Evolutionary conservation across 2,329 filamentous ascomycete species (phyloP).

Genomic region (Colletotrichum sp.): DNA sequence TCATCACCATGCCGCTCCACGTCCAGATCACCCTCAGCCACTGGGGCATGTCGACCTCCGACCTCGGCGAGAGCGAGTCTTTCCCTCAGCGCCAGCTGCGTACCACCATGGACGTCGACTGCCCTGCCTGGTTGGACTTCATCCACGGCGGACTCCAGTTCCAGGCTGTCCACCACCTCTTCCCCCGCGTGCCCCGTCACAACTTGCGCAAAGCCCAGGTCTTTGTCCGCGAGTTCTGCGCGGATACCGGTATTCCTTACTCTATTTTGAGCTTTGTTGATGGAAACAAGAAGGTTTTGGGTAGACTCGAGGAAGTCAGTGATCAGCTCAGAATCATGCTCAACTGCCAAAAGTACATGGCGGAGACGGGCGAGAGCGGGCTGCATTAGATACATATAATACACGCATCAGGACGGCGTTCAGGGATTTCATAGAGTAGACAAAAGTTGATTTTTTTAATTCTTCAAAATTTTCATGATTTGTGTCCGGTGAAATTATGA

Average conservation of each 20-base stretch:
- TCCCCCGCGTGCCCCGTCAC: constrained; percentile 71
- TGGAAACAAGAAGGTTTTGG: constrained; percentile 60
- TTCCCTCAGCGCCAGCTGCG: constrained; percentile 74
- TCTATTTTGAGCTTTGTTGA: constrained; percentile 65
- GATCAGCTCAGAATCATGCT: constrained; percentile 66
- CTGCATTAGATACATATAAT: constrained; percentile 31
- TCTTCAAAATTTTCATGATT: not conserved
- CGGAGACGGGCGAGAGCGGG: constrained; percentile 50
- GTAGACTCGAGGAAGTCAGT: constrained; percentile 60
- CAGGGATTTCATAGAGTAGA: constrained; percentile 7
- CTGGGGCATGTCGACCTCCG: constrained; percentile 73
- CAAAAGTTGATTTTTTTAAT: not conserved
- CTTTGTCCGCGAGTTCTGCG: constrained; percentile 67
- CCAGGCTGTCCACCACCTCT: constrained; percentile 74
- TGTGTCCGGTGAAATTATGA: not conserved
- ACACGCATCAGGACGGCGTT: constrained; percentile 13
- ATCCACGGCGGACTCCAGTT: constrained; percentile 77
- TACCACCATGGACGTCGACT: constrained; percentile 78
- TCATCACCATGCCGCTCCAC: constrained; percentile 71
- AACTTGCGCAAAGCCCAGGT: constrained; percentile 67
- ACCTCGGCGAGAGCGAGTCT: constrained; percentile 68
- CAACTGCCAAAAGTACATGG: constrained; percentile 60
- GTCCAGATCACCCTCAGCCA: constrained; percentile 76
- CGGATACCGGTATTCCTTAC: constrained; percentile 69
- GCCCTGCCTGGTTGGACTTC: constrained; percentile 74